Evolutionary conservation across 2,329 filamentous ascomycete species (phyloP), one percentile per base, ranked within the genome.

Genomic region (Colletotrichum sp.): DNA sequence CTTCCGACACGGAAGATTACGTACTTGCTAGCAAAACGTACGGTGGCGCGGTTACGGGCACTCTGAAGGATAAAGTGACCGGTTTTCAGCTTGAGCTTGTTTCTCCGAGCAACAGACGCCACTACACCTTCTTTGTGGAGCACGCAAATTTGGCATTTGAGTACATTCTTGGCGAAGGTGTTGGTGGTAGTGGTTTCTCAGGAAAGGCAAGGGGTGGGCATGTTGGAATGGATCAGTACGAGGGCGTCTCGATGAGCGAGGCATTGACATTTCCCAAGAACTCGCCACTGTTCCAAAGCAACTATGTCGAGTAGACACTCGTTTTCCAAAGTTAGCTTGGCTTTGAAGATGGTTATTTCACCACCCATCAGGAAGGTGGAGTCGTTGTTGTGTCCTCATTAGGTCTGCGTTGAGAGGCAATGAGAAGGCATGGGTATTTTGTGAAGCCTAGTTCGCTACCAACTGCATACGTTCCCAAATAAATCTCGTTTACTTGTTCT

Each of bases 261-360:
- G 74, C 74, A 3, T 55, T 78, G 10, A 76, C 71, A 12, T 77
- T 78, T 30, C 78, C 78, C 2, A 76, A 79, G 66, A 79, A 74
- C 26, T 78, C 78, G 15, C 71, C 71, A 4, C 69, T 79, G 1
- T 78, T 79, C 28, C 61, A 68, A 21, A 75, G 70, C 13, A 77
- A 78, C 13, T 78, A 78, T 69, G 72, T 78, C n/a, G 39, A 76
- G 13, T 77, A 66, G 26, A 7, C 10, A 30, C 13, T 0, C 7
- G 1, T 30, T 21, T 13, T 1, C 5, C n/a, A 59, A 26, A 10
- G 55, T 21, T 59, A 1, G 1, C 15, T 13, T 30, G 1, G 3
- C 24, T 18, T 2, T 4, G 0, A 12, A 21, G 6, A 21, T 52
- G n/a, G 43, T 4, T 7, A 21, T 9, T 3, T 52, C 4, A 52